phyloP scores from a whole-genome alignment of 2,329 filamentous ascomycete species.

The Bipolaris victoriae region DNA sequence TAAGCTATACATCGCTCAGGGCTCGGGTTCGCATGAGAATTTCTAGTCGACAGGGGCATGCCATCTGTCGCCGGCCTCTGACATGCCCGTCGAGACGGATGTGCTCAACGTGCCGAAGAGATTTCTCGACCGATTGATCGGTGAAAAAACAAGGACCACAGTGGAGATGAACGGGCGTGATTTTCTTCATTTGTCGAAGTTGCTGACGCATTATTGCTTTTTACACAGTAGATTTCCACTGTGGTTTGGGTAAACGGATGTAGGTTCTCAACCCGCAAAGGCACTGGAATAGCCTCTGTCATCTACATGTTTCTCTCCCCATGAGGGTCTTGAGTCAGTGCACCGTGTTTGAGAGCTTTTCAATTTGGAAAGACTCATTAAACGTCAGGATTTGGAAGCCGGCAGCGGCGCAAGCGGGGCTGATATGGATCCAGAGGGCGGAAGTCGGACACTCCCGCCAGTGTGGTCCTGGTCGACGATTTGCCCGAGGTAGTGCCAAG shows the following conservation, averaged over 20 bases:
- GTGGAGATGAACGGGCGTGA: neutral
- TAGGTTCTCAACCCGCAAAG: neutral
- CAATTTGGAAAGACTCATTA: neutral
- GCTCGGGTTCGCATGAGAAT: neutral
- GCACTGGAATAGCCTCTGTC: neutral
- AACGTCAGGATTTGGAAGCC: neutral
- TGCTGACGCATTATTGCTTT: neutral
- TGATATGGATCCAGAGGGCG: neutral
- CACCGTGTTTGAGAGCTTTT: neutral
- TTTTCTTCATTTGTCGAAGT: neutral
- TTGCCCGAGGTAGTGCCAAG: neutral
- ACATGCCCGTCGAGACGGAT: neutral
- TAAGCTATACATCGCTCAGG: neutral
- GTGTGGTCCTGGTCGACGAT: constrained; percentile 9
- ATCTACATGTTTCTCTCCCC: neutral
- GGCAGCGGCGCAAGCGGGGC: constrained; percentile 5
- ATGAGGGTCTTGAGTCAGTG: neutral
- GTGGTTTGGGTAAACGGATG: neutral
- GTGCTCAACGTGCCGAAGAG: neutral
- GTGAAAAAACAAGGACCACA: neutral
- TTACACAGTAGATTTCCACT: neutral
- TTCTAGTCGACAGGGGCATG: neutral
- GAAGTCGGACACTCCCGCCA: constrained; percentile 9
- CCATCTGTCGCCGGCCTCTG: neutral
- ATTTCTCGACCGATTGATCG: neutral